These are phyloP conservation scores for Aspergillus sp. DNA, from an alignment of 2,329 filamentous ascomycete species.

Conservation along the genomic window DNA sequence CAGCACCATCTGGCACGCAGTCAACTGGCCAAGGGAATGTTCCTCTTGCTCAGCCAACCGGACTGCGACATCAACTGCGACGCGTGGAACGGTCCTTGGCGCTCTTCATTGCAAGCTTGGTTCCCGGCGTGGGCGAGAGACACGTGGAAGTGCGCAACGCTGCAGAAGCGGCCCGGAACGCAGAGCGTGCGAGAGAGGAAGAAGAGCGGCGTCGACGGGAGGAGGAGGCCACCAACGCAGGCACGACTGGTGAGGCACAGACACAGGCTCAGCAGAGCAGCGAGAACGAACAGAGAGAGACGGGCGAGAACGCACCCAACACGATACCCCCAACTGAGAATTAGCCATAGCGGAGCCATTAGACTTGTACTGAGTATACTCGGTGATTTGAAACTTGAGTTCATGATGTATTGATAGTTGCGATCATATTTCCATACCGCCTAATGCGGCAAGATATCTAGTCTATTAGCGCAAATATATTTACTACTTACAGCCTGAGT, in stretches of 20 bases:
- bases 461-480: constrained; percentile 1
- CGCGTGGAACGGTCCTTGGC: constrained; percentile 58
- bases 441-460: constrained; percentile 4
- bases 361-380: constrained; percentile 6
- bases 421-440: background rate
- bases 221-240: constrained; percentile 19
- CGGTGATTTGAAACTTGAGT: background rate
- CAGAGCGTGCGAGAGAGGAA: constrained; percentile 30
- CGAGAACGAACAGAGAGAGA: background rate
- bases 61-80: constrained; percentile 39
- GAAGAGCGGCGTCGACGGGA: constrained; percentile 26
- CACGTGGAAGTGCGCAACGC: constrained; percentile 60
- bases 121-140: constrained; percentile 63
- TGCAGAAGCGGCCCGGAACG: constrained; percentile 44
- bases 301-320: constrained; percentile 4
- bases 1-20: constrained; percentile 6
- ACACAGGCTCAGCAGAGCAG: constrained; percentile 6
- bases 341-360: background rate
- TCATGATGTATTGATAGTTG: constrained; percentile 5
- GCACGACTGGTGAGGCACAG: constrained; percentile 7
- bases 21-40: constrained; percentile 11
- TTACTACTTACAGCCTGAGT: no score
- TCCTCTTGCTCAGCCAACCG: constrained; percentile 11
- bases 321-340: constrained; percentile 18
- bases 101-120: constrained; percentile 64